Evolutionary conservation across 2,329 filamentous ascomycete genomes (phyloP).

Genomic region (Pestalotiopsis sp.): DNA sequence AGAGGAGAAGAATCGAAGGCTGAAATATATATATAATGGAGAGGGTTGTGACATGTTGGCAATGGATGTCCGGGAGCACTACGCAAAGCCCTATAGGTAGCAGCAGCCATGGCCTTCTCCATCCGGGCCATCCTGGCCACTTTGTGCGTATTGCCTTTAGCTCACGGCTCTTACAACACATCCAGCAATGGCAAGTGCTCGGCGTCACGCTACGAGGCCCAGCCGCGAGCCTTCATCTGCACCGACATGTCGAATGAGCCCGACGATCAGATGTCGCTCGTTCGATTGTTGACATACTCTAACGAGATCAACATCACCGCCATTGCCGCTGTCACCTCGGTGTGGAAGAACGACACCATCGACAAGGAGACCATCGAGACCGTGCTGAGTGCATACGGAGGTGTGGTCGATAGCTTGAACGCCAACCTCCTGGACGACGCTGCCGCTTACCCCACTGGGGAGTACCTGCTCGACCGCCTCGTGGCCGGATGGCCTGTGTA

Average conservation of each 20-base stretch:
- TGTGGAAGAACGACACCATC: conserved; percentile 33
- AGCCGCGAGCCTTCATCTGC: conserved; percentile 31
- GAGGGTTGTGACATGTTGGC: background rate
- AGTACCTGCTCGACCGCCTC: conserved; percentile 21
- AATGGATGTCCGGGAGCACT: background rate
- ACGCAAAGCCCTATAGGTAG: background rate
- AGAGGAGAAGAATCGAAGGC: background rate
- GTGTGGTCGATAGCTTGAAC: conserved; percentile 39
- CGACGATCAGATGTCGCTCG: conserved; percentile 34
- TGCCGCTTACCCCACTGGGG: conserved; percentile 33
- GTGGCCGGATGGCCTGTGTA: conserved; percentile 32
- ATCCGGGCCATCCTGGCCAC: background rate
- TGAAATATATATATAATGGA: background rate
- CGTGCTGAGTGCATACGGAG: conserved; percentile 35
- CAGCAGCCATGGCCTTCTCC: background rate
- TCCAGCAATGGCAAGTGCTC: background rate
- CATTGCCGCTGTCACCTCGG: conserved; percentile 35
- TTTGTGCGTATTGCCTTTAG: background rate
- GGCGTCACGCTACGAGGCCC: conserved; percentile 10
- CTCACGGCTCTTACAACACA: background rate
- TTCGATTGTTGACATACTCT: conserved; percentile 35
- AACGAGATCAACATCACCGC: conserved; percentile 37
- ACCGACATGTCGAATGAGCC: conserved; percentile 39
- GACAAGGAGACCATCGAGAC: conserved; percentile 33
- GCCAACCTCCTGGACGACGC: conserved; percentile 38